A percentile compares a stretch with the other conserved stretches of the same genome.
Conservation (phyloP, 2,329 filamentous ascomycete genomes). For the Neospermospora avenae region DNA sequence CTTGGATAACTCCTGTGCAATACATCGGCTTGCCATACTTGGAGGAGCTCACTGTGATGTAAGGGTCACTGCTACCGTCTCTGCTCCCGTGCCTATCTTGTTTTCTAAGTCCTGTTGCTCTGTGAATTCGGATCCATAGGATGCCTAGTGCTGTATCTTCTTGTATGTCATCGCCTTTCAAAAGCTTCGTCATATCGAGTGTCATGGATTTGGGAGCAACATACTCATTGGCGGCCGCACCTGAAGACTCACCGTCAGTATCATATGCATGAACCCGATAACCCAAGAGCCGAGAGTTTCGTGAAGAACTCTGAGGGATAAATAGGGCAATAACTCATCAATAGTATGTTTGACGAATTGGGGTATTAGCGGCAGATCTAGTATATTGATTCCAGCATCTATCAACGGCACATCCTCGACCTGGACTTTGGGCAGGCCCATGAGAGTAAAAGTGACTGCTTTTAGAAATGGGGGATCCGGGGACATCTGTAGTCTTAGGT, state of each 20-base stretch:
- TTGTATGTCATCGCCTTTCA: constrained; percentile 86
- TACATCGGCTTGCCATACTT: constrained; percentile 98
- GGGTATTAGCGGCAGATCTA: constrained; percentile 89
- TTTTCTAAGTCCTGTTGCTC: constrained; percentile 83
- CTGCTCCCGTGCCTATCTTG: constrained; percentile 80
- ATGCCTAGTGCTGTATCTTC: constrained; percentile 89
- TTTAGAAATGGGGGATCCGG: constrained; percentile 92
- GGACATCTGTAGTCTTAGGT: constrained; percentile 78
- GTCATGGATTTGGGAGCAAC: constrained; percentile 94
- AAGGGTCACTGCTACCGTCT: constrained; percentile 88
- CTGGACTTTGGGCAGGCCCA: constrained; percentile 86
- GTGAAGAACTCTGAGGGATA: background rate
- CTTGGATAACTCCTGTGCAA: constrained; percentile 92
- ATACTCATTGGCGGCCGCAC: constrained; percentile 82
- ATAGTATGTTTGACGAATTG: constrained; percentile 82
- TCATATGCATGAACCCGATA: background rate
- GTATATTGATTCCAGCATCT: constrained; percentile 83
- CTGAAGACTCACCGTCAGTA: constrained; percentile 30
- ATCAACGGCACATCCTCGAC: constrained; percentile 91
- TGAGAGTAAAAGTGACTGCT: constrained; percentile 86
- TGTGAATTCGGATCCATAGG: constrained; percentile 90
- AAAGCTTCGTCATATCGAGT: constrained; percentile 83
- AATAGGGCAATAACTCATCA: constrained; percentile 13
- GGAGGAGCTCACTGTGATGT: constrained; percentile 91
- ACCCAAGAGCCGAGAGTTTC: no score